phyloP scores from a whole-genome alignment of 352 stramenopile species.

The Pythium sp. region DNA sequence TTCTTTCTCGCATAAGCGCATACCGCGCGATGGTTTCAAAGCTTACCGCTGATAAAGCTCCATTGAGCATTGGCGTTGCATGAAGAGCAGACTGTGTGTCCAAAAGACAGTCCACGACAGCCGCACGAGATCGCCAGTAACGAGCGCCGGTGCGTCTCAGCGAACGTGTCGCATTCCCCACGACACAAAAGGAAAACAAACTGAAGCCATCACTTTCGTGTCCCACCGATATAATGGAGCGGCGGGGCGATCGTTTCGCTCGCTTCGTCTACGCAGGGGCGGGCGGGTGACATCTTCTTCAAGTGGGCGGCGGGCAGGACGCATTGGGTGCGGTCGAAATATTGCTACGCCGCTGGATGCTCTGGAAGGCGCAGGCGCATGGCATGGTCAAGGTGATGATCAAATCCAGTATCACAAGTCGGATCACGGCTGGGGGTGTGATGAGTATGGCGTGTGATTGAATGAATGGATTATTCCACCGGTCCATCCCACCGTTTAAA shows the following conservation, averaged over 20 bases:
- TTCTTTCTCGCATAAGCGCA: background rate
- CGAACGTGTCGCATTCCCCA: background rate
- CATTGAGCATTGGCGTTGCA: background rate
- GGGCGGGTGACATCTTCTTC: background rate
- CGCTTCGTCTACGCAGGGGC: background rate
- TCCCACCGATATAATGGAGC: slow-evolving; percentile 1
- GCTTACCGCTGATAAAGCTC: background rate
- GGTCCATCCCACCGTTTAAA: background rate
- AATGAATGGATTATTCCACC: background rate
- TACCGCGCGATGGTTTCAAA: background rate
- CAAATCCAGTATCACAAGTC: background rate
- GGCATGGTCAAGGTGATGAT: background rate
- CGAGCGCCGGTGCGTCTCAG: background rate
- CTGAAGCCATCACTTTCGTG: slow-evolving; percentile 6
- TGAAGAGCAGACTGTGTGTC: background rate
- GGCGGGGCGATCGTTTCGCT: background rate
- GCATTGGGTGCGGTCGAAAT: background rate
- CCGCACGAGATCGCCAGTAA: background rate
- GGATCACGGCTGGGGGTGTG: background rate
- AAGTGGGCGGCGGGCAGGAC: background rate
- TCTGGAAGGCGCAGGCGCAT: background rate
- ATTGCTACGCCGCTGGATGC: background rate
- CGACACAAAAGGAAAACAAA: background rate
- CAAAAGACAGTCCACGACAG: background rate
- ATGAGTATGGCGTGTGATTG: background rate